Percentiles rank a stretch among this genome's conserved stretches.
Conservation (phyloP, 2,329 filamentous ascomycete species). For the Apiospora marii region DNA sequence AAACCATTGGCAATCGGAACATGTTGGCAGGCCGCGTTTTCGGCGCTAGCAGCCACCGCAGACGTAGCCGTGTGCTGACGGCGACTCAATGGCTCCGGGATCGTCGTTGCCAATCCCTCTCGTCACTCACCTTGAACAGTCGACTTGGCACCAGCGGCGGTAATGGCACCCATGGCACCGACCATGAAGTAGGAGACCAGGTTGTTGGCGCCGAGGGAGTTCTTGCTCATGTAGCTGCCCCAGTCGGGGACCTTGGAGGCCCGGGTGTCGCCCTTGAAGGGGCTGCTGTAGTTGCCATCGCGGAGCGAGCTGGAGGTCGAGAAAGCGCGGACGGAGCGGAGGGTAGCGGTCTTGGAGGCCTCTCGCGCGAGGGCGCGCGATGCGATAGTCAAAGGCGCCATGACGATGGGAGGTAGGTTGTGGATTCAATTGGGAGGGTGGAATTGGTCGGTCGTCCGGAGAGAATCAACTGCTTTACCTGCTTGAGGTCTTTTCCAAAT, state of each 20-base stretch:
- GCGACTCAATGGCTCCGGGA: constrained; percentile 30
- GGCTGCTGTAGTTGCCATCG: constrained; percentile 60
- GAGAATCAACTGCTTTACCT: constrained; percentile 27
- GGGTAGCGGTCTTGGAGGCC: constrained; percentile 41
- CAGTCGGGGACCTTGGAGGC: constrained; percentile 85
- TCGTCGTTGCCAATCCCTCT: constrained; percentile 7
- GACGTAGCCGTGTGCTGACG: not conserved
- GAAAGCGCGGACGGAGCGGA: constrained; percentile 56
- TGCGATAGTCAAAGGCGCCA: constrained; percentile 74
- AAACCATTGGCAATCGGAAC: not conserved
- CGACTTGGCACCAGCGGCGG: constrained; percentile 93
- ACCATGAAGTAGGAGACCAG: constrained; percentile 99
- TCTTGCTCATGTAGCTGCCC: constrained; percentile 82
- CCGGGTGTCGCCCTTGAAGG: constrained; percentile 67
- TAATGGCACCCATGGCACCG: constrained; percentile 89
- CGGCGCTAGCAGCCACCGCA: constrained; percentile 34
- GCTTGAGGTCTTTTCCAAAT: constrained; percentile 33
- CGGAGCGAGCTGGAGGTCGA: constrained; percentile 61
- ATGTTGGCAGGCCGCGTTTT: not conserved
- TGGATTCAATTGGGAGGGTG: constrained; percentile 23
- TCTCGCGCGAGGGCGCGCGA: constrained; percentile 74
- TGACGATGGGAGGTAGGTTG: constrained; percentile 47
- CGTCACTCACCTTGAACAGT: constrained; percentile 88
- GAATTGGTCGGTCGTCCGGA: constrained; percentile 18
- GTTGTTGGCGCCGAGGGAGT: constrained; percentile 76